A percentile compares a stretch with the other conserved stretches of the same genome.
These are phyloP conservation scores for Choiromyces venosus DNA, from an alignment of 495 filamentous ascomycete genomes.

Conservation along the genomic window DNA sequence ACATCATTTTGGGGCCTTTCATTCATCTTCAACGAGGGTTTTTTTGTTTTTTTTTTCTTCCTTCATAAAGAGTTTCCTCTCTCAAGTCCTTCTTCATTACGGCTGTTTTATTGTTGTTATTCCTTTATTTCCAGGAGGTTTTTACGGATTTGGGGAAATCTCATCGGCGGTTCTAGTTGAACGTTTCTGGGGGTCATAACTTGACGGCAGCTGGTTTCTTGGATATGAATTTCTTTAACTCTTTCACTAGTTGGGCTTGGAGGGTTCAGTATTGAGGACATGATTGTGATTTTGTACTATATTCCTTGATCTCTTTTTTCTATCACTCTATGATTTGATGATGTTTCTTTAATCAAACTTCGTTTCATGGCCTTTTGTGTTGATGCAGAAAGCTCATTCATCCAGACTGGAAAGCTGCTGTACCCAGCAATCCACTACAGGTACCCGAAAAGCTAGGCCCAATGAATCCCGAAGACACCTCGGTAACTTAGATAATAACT, in stretches of 20 bases:
- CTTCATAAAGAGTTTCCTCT: not conserved
- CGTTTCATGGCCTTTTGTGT: not conserved
- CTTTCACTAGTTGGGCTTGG: not conserved
- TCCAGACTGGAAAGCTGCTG: not conserved
- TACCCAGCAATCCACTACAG: not conserved
- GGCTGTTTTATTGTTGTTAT: not conserved
- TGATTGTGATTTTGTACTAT: constrained; percentile 10
- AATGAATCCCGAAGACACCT: not conserved
- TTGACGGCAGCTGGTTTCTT: constrained; percentile 7
- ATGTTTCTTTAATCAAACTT: constrained; percentile 15
- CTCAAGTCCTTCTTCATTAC: not conserved
- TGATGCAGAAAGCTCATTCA: not conserved
- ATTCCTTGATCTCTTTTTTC: not conserved
- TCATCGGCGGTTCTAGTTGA: not conserved
- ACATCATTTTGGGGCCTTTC: not conserved
- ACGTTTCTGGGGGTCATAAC: not conserved
- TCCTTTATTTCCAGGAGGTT: not conserved
- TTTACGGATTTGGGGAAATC: not conserved
- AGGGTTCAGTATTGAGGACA: not conserved
- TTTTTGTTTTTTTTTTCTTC: not conserved
- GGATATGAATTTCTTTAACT: not conserved
- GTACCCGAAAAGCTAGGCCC: not conserved
- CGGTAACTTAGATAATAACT: not conserved
- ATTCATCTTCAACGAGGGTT: not conserved
- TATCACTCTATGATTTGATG: not conserved